phyloP scores from a whole-genome alignment of 257 asterid genomes.

The Mitragyna speciosa region DNA sequence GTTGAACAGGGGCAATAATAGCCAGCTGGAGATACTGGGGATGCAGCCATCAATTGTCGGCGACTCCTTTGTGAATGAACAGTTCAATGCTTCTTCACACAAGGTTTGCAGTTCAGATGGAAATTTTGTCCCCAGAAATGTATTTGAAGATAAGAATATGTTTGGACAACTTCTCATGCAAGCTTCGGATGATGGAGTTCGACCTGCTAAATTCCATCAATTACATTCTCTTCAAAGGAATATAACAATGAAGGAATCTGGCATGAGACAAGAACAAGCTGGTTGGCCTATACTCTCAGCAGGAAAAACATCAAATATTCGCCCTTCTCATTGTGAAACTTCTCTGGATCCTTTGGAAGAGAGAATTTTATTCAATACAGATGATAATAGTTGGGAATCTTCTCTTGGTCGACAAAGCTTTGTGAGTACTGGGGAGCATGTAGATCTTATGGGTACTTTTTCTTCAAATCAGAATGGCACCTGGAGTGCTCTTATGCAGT shows the following conservation, averaged over 20 bases:
- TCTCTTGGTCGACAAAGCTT: constrained; percentile 32
- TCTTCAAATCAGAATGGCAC: constrained; percentile 64
- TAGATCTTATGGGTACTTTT: constrained; percentile 30
- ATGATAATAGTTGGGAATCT: constrained; percentile 50
- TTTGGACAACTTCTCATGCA: constrained; percentile 44
- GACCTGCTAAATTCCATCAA: constrained; percentile 37
- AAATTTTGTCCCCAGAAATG: constrained; percentile 30
- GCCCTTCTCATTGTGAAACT: constrained; percentile 32
- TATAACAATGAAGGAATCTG: constrained; percentile 29
- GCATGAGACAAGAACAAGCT: constrained; percentile 40
- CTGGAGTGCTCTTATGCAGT: constrained; percentile 95
- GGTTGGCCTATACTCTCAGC: constrained; percentile 30
- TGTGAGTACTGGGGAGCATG: constrained; percentile 34
- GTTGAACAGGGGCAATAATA: constrained; percentile 31
- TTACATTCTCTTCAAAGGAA: constrained; percentile 33
- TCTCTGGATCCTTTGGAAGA: constrained; percentile 70
- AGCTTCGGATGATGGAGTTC: constrained; percentile 30
- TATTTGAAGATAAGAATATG: constrained; percentile 40
- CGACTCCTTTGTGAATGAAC: constrained; percentile 38
- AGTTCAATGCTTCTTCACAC: constrained; percentile 34
- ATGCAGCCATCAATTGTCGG: constrained; percentile 37
- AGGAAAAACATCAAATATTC: constrained; percentile 30
- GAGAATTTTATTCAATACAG: constrained; percentile 56
- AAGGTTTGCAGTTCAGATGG: constrained; percentile 33
- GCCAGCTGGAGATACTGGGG: constrained; percentile 30